phyloP scores from a whole-genome alignment of 768 basidiomycete species.

The Strobilomyces echinocephalus region DNA sequence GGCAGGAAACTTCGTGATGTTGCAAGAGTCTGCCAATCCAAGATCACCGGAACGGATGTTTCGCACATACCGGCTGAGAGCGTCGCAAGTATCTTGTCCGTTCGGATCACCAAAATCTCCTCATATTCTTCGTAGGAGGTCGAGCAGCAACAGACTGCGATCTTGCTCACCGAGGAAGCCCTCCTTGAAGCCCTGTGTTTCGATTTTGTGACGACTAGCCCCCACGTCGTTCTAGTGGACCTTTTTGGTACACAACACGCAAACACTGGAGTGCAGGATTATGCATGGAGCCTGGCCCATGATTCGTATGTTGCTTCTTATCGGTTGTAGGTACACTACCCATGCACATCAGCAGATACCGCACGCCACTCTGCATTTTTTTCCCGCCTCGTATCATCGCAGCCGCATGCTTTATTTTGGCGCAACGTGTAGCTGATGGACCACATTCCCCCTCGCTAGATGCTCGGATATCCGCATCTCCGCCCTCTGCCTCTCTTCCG shows the following conservation, averaged over 20 bases:
- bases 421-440: conserved; percentile 67
- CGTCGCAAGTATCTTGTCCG: conserved; percentile 43
- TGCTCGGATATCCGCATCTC: conserved; percentile 64
- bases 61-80: conserved; percentile 56
- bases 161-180: conserved; percentile 71
- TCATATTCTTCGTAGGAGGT: conserved; percentile 53
- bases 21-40: conserved; percentile 67
- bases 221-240: conserved; percentile 71
- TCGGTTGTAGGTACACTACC: conserved; percentile 1
- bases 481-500: conserved; percentile 72
- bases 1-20: conserved; percentile 84
- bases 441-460: conserved; percentile 71
- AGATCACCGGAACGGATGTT: conserved; percentile 54
- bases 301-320: conserved; percentile 60
- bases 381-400: conserved; percentile 69
- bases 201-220: conserved; percentile 74
- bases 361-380: conserved; percentile 73
- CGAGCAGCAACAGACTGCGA: conserved; percentile 62
- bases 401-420: conserved; percentile 71
- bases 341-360: conserved; percentile 46
- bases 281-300: conserved; percentile 82
- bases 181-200: conserved; percentile 82
- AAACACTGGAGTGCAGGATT: conserved; percentile 55
- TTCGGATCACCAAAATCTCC: not conserved
- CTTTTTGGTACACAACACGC: conserved; percentile 56